These are phyloP conservation scores for Penicillium fuscoglaucum DNA, from an alignment of 2,329 filamentous ascomycete genomes.

Conservation along the genomic window DNA sequence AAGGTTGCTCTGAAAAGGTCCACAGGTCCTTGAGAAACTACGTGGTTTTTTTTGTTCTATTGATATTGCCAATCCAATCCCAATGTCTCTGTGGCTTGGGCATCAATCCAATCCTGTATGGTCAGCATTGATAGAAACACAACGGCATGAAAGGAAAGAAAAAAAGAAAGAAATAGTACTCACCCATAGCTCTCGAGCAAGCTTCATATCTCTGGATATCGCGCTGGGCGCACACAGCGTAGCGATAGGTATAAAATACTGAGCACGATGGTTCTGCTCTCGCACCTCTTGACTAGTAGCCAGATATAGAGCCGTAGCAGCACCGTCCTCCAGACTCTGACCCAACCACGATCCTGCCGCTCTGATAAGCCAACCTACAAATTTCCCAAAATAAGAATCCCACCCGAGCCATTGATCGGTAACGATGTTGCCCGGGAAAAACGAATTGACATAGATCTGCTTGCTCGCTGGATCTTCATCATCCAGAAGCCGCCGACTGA, in stretches of 20 bases:
- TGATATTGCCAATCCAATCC: slow-evolving; percentile 13
- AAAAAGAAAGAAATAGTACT: slow-evolving; percentile 16
- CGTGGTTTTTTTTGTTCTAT: background rate
- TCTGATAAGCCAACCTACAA: slow-evolving; percentile 25
- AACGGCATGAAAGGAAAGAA: no score
- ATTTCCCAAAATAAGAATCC: slow-evolving; percentile 28
- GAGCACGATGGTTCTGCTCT: slow-evolving; percentile 26
- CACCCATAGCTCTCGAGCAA: slow-evolving; percentile 41
- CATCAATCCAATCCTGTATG: slow-evolving; percentile 25
- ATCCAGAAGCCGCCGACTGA: slow-evolving; percentile 26
- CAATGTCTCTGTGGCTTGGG: slow-evolving; percentile 17
- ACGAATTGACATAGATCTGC: slow-evolving; percentile 34
- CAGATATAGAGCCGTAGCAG: slow-evolving; percentile 34
- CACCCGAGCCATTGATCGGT: slow-evolving; percentile 35
- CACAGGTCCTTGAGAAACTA: background rate
- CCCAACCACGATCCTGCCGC: slow-evolving; percentile 24
- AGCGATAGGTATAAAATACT: slow-evolving; percentile 43
- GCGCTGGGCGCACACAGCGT: slow-evolving; percentile 27
- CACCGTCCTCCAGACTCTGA: slow-evolving; percentile 31
- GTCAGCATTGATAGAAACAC: background rate
- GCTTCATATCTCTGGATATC: slow-evolving; percentile 31
- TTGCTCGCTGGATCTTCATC: slow-evolving; percentile 19
- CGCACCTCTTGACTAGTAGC: slow-evolving; percentile 28
- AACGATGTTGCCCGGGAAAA: slow-evolving; percentile 36
- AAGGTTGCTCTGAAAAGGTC: background rate